Evolutionary conservation across 192 early-diverging fungal species (phyloP).

Genomic region (Geranomyces variabilis): DNA sequence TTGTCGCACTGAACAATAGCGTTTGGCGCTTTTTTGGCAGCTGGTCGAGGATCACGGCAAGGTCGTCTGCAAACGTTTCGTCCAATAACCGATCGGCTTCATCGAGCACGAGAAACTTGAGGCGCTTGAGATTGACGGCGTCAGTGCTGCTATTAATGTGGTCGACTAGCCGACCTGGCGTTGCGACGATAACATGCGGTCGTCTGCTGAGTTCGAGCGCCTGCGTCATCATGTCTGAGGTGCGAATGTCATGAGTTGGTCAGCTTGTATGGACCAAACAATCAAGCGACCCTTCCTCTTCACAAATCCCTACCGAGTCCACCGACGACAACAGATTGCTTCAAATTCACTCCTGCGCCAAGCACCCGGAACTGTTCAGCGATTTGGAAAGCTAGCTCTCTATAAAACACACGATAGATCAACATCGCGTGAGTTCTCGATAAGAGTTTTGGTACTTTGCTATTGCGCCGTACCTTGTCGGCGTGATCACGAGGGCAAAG

Average conservation of each 20-base stretch:
- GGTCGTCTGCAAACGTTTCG: conserved; percentile 81
- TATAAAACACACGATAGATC: conserved; percentile 34
- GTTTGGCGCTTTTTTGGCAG: conserved; percentile 89
- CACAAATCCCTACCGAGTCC: conserved; percentile 72
- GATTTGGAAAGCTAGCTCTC: conserved; percentile 98
- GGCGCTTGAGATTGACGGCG: conserved; percentile 70
- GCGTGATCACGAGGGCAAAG: conserved; percentile 94
- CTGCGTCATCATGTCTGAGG: conserved; percentile 92
- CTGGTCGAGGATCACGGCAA: conserved; percentile 74
- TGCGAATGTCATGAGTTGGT: too few relatives aligned
- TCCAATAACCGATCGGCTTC: conserved; percentile 93
- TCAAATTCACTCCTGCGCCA: conserved; percentile 82
- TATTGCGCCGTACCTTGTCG: conserved; percentile 74
- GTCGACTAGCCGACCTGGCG: conserved; percentile 93
- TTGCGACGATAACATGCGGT: conserved; percentile 93
- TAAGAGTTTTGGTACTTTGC: conserved; percentile 2
- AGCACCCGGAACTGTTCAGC: conserved; percentile 96
- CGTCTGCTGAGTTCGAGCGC: conserved; percentile 78
- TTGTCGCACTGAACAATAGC: conserved; percentile 94
- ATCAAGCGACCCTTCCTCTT: too few relatives aligned
- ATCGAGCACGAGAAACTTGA: conserved; percentile 90
- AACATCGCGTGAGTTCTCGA: conserved; percentile 1
- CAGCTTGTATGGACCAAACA: too few relatives aligned
- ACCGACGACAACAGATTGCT: conserved; percentile 87
- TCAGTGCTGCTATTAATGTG: conserved; percentile 81